phyloP scores from a whole-genome alignment of 1,284 basidiomycete genomes.

The Moesziomyces globuligerus region DNA sequence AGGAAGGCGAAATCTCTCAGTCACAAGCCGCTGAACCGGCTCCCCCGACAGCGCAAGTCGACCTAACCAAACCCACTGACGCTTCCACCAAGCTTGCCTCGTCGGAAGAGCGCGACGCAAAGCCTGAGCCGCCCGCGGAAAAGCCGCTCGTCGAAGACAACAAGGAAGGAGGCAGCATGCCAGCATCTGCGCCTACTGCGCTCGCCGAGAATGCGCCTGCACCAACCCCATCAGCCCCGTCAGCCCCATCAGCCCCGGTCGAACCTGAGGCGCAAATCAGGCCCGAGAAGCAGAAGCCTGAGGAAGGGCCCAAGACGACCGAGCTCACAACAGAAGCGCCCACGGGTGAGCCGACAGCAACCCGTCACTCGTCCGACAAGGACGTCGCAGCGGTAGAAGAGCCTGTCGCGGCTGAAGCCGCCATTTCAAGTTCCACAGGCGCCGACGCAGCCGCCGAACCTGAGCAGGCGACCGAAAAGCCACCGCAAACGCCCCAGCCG shows the following conservation, averaged over 20 bases:
- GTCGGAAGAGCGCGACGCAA: conserved; percentile 12
- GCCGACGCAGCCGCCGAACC: neutral
- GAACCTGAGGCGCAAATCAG: neutral
- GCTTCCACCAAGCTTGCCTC: conserved; percentile 8
- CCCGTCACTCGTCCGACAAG: neutral
- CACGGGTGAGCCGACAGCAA: neutral
- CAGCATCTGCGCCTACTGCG: neutral
- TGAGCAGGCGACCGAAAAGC: neutral
- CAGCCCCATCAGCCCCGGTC: neutral
- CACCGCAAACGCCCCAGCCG: neutral
- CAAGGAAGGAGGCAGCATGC: neutral
- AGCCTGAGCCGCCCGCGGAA: conserved; percentile 8
- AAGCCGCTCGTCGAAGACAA: neutral
- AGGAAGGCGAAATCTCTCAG: conserved; percentile 43
- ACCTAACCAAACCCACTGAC: neutral
- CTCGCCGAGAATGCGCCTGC: neutral
- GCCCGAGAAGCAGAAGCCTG: neutral
- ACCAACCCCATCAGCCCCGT: neutral
- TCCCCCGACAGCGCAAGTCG: conserved; percentile 2
- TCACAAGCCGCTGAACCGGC: conserved; percentile 6
- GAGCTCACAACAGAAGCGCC: neutral
- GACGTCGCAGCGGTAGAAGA: conserved; percentile 4
- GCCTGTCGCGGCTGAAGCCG: neutral
- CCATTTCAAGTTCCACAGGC: neutral
- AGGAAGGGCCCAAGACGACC: neutral